Percentiles rank a stretch among this genome's conserved stretches.
Evolutionary conservation across 1,139 yeast species (phyloP).

Genomic region (Geotrichum histeridarum): DNA sequence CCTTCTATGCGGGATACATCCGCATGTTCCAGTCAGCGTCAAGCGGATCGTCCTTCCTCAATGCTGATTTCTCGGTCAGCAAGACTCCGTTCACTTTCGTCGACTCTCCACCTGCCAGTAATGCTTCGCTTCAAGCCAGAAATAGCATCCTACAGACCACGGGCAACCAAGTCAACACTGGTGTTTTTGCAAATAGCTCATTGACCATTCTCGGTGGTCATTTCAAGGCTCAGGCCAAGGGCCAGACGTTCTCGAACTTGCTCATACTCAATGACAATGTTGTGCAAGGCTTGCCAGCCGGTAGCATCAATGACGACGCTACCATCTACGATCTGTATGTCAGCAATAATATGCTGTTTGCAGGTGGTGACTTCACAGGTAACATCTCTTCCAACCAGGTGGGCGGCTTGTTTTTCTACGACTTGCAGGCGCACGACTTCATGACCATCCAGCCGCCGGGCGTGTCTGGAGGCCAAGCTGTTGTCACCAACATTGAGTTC

Average conservation of each 20-base stretch:
- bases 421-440: constrained; percentile 42
- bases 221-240: constrained; percentile 35
- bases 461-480: constrained; percentile 35
- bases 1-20: constrained; percentile 28
- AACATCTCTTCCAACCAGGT: constrained; percentile 27
- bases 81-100: constrained; percentile 38
- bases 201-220: constrained; percentile 54
- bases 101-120: constrained; percentile 18
- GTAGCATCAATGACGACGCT: constrained; percentile 36
- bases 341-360: constrained; percentile 42
- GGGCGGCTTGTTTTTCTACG: constrained; percentile 51
- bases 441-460: constrained; percentile 46
- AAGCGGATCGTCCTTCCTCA: constrained; percentile 29
- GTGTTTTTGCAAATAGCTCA: constrained; percentile 45
- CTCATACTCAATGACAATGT: constrained; percentile 34
- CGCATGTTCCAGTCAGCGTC: constrained; percentile 24
- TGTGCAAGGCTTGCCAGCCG: constrained; percentile 35
- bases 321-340: constrained; percentile 44
- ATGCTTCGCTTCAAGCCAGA: not conserved
- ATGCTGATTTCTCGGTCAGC: constrained; percentile 25
- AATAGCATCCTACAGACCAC: constrained; percentile 19
- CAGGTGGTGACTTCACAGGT: constrained; percentile 50
- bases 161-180: constrained; percentile 31
- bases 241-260: constrained; percentile 38
- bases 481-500: constrained; percentile 51